Evolutionary conservation across 2,329 filamentous ascomycete genomes (phyloP), one percentile per base, ranked within the genome.

Genomic region (Apiospora phragmitis): DNA sequence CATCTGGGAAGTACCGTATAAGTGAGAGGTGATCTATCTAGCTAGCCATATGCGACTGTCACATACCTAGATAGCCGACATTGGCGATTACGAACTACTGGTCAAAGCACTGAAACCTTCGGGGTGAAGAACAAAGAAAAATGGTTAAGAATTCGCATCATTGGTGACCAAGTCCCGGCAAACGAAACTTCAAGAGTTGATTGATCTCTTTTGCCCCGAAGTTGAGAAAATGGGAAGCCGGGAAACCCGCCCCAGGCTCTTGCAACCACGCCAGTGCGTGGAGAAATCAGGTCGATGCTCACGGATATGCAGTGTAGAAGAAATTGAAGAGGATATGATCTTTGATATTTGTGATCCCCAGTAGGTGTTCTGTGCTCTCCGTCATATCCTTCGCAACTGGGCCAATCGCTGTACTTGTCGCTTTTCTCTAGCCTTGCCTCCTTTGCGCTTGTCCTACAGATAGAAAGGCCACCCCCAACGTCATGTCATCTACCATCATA

Each of bases 341-440:
- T 11, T 59, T 62, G 32, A 24, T 38, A 24, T 62, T 38, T 62
- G 3, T 12, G 32, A 62, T 62, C 55, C 55, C 38, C 55, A 38
- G 14, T 38, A 35, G 32, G 21, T 24, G 55, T 62, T 62, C 55
- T 62, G 55, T 38, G 29, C 32, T 62, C 55, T 62, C 55, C 55
- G n/a, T 62, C 55, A 38, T 62, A 62, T 38, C 38, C 55, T 38
- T 62, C 18, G 55, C 55, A 62, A n/a, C 67, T 32, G 35, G 38
- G 42, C 66, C 47, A 42, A 42, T 69, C 42, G 24, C 43, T 49
- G 32, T 47, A 71, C 65, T 55, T 67, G 55, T 59, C 59, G 67
- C 51, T 69, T 69, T 71, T 71, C 55, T 71, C 67, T 71, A 68
- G 55, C 49, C 67, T 41, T 51, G 67, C 42, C 65, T 38, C 26